Conservation (phyloP, 176 grass and related monocot species). For the maize (Zea mays) region Zm-B73-REFERENCE-NAM-5.0 NC_050100.1:59953001-59953500, state of each 20-base stretch:
- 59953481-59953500: background rate
- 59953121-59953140: too few relatives aligned
- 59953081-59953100: too few relatives aligned
- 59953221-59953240: background rate
- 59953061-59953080: too few relatives aligned
- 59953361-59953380: slow-evolving; percentile 54
- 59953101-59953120: too few relatives aligned
- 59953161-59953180: background rate
- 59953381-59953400: slow-evolving; percentile 37
- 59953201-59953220: background rate
- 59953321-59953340: slow-evolving; percentile 39
- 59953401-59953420: background rate
- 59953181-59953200: background rate
- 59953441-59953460: slow-evolving; percentile 27
- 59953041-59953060: too few relatives aligned
- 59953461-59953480: slow-evolving; percentile 11
- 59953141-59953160: too few relatives aligned
- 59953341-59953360: slow-evolving; percentile 39
- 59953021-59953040: too few relatives aligned
- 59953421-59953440: slow-evolving; percentile 35
- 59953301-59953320: slow-evolving; percentile 48
- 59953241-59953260: background rate
- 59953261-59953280: too few relatives aligned
- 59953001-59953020: too few relatives aligned
- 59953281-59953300: slow-evolving; percentile 4